Evolutionary conservation across 768 basidiomycete species (phyloP).

Genomic region (Trichaptum fuscoviolaceum): DNA sequence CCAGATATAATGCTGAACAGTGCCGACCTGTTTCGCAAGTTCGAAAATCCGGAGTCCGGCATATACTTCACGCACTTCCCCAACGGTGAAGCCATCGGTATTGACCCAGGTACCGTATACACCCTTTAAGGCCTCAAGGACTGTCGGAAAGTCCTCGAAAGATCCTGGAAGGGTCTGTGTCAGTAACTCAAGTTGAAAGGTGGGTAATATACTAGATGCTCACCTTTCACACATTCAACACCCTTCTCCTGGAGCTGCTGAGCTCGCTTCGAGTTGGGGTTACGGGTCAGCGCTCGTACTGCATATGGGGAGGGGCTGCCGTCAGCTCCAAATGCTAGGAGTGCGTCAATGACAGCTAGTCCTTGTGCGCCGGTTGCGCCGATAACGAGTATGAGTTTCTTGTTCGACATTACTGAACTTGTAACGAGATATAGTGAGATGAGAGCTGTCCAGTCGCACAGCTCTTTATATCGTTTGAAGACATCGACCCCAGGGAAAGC

Average conservation of each 20-base stretch:
- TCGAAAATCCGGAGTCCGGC: constrained; percentile 38
- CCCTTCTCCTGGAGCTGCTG: constrained; percentile 30
- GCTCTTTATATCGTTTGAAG: neutral
- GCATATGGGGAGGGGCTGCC: constrained; percentile 37
- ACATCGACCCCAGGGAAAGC: neutral
- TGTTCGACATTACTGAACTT: constrained; percentile 2
- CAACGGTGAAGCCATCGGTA: constrained; percentile 33
- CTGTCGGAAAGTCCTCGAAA: constrained; percentile 27
- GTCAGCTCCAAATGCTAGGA: constrained; percentile 29
- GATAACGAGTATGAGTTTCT: constrained; percentile 38
- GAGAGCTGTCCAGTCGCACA: neutral
- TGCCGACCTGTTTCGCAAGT: constrained; percentile 27
- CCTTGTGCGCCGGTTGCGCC: constrained; percentile 45
- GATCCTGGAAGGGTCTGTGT: constrained; percentile 20
- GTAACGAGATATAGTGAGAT: neutral
- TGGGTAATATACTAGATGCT: neutral
- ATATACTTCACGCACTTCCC: constrained; percentile 35
- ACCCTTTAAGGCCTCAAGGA: constrained; percentile 28
- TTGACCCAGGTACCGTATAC: constrained; percentile 38
- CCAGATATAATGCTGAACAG: constrained; percentile 36
- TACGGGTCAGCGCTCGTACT: constrained; percentile 38
- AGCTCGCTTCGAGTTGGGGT: constrained; percentile 28
- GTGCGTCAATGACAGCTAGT: constrained; percentile 31
- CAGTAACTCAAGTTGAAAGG: neutral
- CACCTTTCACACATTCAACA: constrained; percentile 34